Base-by-base conservation (phyloP, 306 rosid genomes). In the Gillenia trifoliata region DNA sequence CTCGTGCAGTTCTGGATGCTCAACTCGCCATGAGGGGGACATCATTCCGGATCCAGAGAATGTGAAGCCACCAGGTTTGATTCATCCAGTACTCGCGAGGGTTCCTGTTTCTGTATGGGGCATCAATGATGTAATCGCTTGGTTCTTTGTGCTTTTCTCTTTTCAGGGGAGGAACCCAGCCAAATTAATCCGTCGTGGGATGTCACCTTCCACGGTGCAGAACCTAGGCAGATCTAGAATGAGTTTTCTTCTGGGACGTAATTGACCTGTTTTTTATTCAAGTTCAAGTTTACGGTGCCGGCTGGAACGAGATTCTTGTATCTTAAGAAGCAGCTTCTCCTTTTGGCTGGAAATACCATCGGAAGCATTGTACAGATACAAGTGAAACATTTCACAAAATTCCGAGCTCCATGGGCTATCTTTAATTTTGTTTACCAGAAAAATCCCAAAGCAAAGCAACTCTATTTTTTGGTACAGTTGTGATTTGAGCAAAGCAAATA, bases 51-150 rank as follows among this genome's bases (percentile, higher is more conserved):
- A 67, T 34, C 73, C 83, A 2, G 74, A 76, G 77, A 84, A 40
- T 33, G 19, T 59, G 33, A 80, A 66, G 55, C 23, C 26, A 1
- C 73, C 79, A 86, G 98, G 98, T 93, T 88, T 81, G 82, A 59
- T 78, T 88, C 83, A 85, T 82, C 49, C 55, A 64, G 54, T 69
- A 62, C 71, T 81, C 70, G 50, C 55, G 30, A 64, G 74, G 77
- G 78, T 56, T 36, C 70, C 59, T 22, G 77, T 49, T 34, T 70
- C 64, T 23, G 41, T 75, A n/a, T 79, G 77, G 52, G 61, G 75
- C 76, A 65, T 76, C 66, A 69, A 52, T 60, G 73, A 47, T 40
- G 63, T 78, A 70, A 73, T 71, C 56, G 67, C 38, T 70, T 77
- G 78, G 56, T 57, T 76, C 60, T 73, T 26, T 79, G 56, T 88